Percentiles rank a stretch among this genome's conserved stretches.
phyloP scores from a whole-genome alignment of 176 grass and related monocot species.

The Tillandsia leiboldiana region DNA sequence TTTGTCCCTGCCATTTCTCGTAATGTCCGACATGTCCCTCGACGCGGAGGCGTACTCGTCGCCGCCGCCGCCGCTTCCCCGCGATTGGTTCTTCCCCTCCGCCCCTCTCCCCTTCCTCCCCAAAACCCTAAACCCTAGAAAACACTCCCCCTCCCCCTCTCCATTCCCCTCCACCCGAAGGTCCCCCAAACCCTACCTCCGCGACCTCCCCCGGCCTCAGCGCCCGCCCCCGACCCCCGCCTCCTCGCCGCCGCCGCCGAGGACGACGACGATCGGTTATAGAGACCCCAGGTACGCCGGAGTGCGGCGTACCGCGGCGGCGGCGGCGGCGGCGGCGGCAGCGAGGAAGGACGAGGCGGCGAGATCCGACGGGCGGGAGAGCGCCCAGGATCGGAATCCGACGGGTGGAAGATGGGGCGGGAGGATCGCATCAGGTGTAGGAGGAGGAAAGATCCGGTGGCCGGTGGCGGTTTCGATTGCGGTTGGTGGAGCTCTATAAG shows the following conservation, averaged over 20 bases:
- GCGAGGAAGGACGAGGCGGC: slow-evolving; percentile 1
- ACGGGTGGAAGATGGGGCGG: slow-evolving; percentile 14
- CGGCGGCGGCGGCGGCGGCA: neutral
- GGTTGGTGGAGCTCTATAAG: slow-evolving; percentile 1
- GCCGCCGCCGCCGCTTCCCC: slow-evolving; percentile 16
- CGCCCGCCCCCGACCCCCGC: slow-evolving; percentile 28
- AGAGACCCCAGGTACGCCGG: slow-evolving; percentile 47
- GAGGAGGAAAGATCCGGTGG: slow-evolving; percentile 3
- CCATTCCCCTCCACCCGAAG: slow-evolving; percentile 52
- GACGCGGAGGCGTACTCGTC: slow-evolving; percentile 32
- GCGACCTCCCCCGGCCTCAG: slow-evolving; percentile 5
- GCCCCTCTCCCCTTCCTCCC: slow-evolving; percentile 39
- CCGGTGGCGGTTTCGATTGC: slow-evolving; percentile 1
- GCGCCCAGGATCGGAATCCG: slow-evolving; percentile 11
- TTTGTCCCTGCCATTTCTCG: neutral
- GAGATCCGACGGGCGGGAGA: slow-evolving; percentile 2
- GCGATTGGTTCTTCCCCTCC: slow-evolving; percentile 77
- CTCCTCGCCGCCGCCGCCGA: neutral
- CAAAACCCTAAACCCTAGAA: slow-evolving; percentile 19
- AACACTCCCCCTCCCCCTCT: slow-evolving; percentile 26
- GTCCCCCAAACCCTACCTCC: slow-evolving; percentile 33
- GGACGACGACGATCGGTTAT: slow-evolving; percentile 14
- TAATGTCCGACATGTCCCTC: slow-evolving; percentile 37
- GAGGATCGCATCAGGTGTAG: no score
- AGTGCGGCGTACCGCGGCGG: slow-evolving; percentile 20